A percentile compares a stretch with the other conserved stretches of the same genome.
Evolutionary conservation across 176 grass and related monocot species (phyloP).

Genomic region (Pontederia paniculata): DNA sequence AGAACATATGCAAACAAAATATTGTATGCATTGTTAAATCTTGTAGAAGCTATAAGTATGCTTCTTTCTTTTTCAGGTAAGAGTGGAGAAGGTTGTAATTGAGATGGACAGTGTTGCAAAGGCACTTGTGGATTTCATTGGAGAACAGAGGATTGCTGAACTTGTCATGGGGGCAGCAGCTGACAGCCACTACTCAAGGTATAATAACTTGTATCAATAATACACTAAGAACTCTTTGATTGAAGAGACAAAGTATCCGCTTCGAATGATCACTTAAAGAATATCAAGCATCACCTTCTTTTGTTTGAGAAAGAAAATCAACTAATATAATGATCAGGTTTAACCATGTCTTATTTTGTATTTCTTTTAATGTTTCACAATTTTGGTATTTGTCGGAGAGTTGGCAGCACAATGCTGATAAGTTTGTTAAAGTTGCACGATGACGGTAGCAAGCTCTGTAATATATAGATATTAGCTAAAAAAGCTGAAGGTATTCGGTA

Average conservation of each 20-base stretch:
- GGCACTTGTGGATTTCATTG: constrained; percentile 42
- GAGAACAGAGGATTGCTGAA: constrained; percentile 19
- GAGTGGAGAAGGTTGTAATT: constrained; percentile 45
- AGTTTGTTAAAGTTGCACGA: no score
- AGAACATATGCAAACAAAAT: neutral
- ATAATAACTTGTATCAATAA: neutral
- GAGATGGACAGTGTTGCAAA: constrained; percentile 55
- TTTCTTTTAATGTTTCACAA: no score
- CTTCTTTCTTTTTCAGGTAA: constrained; percentile 15
- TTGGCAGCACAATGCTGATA: no score
- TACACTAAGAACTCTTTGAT: neutral
- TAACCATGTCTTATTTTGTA: no score
- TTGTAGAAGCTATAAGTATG: neutral
- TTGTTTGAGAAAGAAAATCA: no score
- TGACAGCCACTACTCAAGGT: constrained; percentile 58
- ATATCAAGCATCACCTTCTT: no score
- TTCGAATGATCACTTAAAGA: neutral
- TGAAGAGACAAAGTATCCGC: neutral
- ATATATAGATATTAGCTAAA: no score
- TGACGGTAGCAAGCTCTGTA: no score
- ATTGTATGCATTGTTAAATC: neutral
- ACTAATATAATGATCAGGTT: no score
- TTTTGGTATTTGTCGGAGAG: no score
- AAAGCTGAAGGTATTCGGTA: no score
- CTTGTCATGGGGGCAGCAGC: constrained; percentile 65